These are phyloP conservation scores for Flaveria trinervia DNA, from an alignment of 129 eudicot genomes.

Conservation along the genomic window DNA sequence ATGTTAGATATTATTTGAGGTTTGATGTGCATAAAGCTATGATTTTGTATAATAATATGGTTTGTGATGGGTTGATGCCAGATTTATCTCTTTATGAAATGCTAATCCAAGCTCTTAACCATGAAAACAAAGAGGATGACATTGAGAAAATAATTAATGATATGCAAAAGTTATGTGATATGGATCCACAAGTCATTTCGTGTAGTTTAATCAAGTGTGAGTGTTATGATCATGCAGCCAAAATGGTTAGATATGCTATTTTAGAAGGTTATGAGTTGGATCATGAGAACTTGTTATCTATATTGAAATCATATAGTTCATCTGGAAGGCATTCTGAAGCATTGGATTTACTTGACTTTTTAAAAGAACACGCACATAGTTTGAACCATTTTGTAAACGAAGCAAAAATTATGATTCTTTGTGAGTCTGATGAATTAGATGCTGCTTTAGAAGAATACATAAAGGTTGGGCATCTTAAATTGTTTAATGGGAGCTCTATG, in stretches of 20 bases:
- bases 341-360: constrained; percentile 55
- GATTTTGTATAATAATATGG: constrained; percentile 68
- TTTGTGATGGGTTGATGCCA: constrained; percentile 64
- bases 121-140: constrained; percentile 47
- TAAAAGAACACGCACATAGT: constrained; percentile 52
- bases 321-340: constrained; percentile 71
- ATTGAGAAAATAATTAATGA: constrained; percentile 54
- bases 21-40: constrained; percentile 57
- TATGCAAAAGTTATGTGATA: constrained; percentile 54
- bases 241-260: constrained; percentile 53
- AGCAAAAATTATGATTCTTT: constrained; percentile 63
- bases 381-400: constrained; percentile 50
- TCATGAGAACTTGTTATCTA: constrained; percentile 55
- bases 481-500: constrained; percentile 39
- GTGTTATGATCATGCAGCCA: constrained; percentile 63
- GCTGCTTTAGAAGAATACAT: constrained; percentile 68
- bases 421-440: constrained; percentile 61
- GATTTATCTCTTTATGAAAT: constrained; percentile 63
- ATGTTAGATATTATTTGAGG: constrained; percentile 75
- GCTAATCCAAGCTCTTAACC: constrained; percentile 53
- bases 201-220: constrained; percentile 61
- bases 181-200: constrained; percentile 55
- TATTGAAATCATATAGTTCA: constrained; percentile 71
- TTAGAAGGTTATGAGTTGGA: constrained; percentile 62
- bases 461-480: constrained; percentile 37